These are phyloP conservation scores for Microcera coccophila DNA, from an alignment of 2,329 filamentous ascomycete species.

Conservation along the genomic window DNA sequence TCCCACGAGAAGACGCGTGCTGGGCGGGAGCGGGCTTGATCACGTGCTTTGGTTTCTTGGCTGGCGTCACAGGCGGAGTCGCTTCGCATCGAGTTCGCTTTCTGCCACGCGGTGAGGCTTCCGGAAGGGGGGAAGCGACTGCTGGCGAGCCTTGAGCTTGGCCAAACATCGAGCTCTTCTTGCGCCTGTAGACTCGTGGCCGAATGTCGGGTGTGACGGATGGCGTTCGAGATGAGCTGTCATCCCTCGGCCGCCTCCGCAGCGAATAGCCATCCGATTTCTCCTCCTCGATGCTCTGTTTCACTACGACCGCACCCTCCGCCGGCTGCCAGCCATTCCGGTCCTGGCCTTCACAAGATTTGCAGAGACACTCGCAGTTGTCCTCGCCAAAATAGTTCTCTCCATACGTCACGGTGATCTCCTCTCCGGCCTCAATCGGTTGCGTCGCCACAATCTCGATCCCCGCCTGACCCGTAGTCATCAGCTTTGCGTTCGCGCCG, in stretches of 20 bases:
- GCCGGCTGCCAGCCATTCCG: slow-evolving; percentile 77
- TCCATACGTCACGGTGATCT: slow-evolving; percentile 95
- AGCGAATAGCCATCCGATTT: slow-evolving; percentile 50
- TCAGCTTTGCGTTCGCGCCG: slow-evolving; percentile 81
- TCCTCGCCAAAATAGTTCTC: slow-evolving; percentile 93
- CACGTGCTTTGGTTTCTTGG: slow-evolving; percentile 45
- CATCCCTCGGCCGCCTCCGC: slow-evolving; percentile 51
- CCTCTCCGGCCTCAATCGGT: slow-evolving; percentile 81
- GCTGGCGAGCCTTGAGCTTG: slow-evolving; percentile 34
- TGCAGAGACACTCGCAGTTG: slow-evolving; percentile 92
- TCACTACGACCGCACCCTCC: slow-evolving; percentile 43
- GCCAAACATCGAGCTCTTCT: slow-evolving; percentile 32
- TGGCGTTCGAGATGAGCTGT: slow-evolving; percentile 53
- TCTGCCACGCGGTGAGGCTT: slow-evolving; percentile 23
- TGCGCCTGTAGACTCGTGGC: slow-evolving; percentile 44
- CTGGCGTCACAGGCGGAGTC: slow-evolving; percentile 54
- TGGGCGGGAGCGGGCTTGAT: slow-evolving; percentile 26
- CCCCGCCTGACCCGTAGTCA: slow-evolving; percentile 76
- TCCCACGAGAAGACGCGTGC: slow-evolving; percentile 34
- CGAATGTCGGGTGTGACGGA: slow-evolving; percentile 55
- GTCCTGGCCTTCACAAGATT: slow-evolving; percentile 71
- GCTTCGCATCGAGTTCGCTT: slow-evolving; percentile 44
- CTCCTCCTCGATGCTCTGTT: slow-evolving; percentile 52
- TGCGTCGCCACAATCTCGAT: slow-evolving; percentile 86
- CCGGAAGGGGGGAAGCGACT: slow-evolving; percentile 25